Percentiles rank a stretch among this genome's conserved stretches.
These are phyloP conservation scores for Shiraia sp. DNA, from an alignment of 2,329 filamentous ascomycete genomes.

Conservation along the genomic window DNA sequence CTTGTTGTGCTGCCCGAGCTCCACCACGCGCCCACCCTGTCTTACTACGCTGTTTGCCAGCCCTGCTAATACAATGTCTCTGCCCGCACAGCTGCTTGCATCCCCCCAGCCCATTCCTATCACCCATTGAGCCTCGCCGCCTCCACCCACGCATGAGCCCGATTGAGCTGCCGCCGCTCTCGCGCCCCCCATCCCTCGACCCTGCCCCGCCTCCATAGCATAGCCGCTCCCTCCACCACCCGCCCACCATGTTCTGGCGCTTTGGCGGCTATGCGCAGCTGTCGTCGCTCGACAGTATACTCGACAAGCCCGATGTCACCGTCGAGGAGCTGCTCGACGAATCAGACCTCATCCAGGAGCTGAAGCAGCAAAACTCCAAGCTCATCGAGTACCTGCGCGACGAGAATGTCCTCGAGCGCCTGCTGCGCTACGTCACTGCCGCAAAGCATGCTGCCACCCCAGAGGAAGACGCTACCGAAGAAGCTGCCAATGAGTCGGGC, in stretches of 20 bases:
- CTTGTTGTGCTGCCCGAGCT: constrained; percentile 16
- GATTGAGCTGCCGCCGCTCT: constrained; percentile 25
- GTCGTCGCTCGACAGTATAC: constrained; percentile 92
- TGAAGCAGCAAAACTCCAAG: constrained; percentile 98
- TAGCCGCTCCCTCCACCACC: constrained; percentile 25
- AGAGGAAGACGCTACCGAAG: constrained; percentile 44
- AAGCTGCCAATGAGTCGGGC: constrained; percentile 50
- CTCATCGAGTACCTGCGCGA: constrained; percentile 94
- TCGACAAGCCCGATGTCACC: constrained; percentile 92
- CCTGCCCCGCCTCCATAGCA: constrained; percentile 34
- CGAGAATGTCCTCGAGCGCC: constrained; percentile 77
- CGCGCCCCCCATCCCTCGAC: constrained; percentile 30
- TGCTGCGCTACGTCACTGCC: constrained; percentile 90
- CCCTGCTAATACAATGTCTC: constrained; percentile 11
- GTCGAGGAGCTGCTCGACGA: constrained; percentile 96
- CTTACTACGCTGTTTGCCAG: constrained; percentile 9
- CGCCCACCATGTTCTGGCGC: constrained; percentile 93
- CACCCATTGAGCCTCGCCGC: constrained; percentile 16
- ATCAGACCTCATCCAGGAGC: constrained; percentile 92
- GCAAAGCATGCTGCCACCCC: constrained; percentile 59
- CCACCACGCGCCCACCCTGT: constrained; percentile 14
- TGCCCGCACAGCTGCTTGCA: constrained; percentile 14
- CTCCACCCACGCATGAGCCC: constrained; percentile 28
- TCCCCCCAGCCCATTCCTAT: constrained; percentile 15
- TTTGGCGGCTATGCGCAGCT: constrained; percentile 99